Conservation (phyloP, 805 yeast genomes). For the Nakazawaea holstii region DNA sequence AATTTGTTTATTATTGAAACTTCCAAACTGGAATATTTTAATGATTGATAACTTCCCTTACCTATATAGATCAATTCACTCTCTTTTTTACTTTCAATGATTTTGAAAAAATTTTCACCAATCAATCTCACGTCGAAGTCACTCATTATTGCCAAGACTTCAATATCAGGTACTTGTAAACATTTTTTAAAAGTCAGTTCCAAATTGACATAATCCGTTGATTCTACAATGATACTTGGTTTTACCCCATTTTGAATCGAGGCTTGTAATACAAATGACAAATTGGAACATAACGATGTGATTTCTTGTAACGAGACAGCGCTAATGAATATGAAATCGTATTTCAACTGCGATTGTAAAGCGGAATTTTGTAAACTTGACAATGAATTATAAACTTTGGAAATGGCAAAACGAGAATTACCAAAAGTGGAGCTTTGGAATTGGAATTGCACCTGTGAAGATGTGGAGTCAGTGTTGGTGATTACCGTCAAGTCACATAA, state of each 20-base stretch:
- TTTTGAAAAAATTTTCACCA: constrained; percentile 27
- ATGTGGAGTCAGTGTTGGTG: constrained; percentile 19
- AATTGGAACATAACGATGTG: constrained; percentile 32
- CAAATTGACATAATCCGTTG: constrained; percentile 65
- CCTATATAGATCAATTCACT: constrained; percentile 42
- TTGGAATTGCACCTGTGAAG: constrained; percentile 15
- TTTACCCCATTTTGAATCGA: constrained; percentile 19
- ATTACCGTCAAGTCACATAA: constrained; percentile 36
- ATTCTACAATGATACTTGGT: constrained; percentile 58
- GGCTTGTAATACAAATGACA: constrained; percentile 29
- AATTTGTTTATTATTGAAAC: constrained; percentile 30
- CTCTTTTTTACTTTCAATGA: constrained; percentile 32
- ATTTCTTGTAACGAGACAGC: constrained; percentile 48
- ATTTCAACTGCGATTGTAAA: constrained; percentile 5
- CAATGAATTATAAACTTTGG: constrained; percentile 16
- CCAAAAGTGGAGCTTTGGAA: constrained; percentile 29
- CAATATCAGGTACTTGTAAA: constrained; percentile 25
- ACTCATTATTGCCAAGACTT: constrained; percentile 53
- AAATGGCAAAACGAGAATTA: constrained; percentile 22
- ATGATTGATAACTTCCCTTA: constrained; percentile 32
- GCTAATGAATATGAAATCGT: constrained; percentile 40
- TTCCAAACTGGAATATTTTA: constrained; percentile 37
- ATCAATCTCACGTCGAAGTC: constrained; percentile 50
- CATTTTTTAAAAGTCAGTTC: constrained; percentile 60
- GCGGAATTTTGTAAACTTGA: constrained; percentile 3